Percentiles rank a stretch among this genome's conserved stretches.
These are phyloP conservation scores for Dendrocalamus latiflorus DNA, from an alignment of 202 grass and related monocot genomes.

Conservation along the genomic window DNA sequence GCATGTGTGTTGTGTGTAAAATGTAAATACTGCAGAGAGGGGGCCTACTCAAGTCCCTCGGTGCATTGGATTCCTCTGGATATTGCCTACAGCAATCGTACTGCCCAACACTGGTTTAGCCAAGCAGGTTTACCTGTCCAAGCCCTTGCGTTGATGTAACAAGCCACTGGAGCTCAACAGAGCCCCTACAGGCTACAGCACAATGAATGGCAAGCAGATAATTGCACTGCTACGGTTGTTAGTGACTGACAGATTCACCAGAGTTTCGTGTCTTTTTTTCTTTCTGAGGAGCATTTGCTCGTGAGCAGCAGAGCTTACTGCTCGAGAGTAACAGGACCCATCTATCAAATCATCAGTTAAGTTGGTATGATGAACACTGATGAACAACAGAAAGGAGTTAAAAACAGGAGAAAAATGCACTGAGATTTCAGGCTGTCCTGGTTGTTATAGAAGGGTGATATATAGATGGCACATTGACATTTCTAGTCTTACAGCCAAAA, in stretches of 20 bases:
- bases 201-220: conserved; percentile 19
- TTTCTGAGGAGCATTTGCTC: neutral
- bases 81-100: neutral
- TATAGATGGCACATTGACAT: too few species aligned
- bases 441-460: too few species aligned
- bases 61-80: conserved; percentile 9
- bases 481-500: too few species aligned
- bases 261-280: neutral
- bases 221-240: conserved; percentile 18
- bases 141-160: conserved; percentile 16
- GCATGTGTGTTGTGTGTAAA: too few species aligned
- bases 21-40: too few species aligned
- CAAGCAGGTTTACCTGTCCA: neutral
- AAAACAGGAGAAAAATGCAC: neutral
- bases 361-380: neutral
- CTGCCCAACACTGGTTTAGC: neutral
- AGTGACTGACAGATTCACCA: neutral
- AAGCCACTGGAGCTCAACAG: conserved; percentile 15
- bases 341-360: neutral
- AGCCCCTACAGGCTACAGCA: neutral
- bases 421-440: neutral
- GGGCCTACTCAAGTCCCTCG: neutral
- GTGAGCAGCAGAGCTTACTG: neutral
- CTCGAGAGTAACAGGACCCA: neutral
- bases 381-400: neutral